These are phyloP conservation scores for Fusarium sp. DNA, from an alignment of 2,329 filamentous ascomycete species.

Conservation along the genomic window DNA sequence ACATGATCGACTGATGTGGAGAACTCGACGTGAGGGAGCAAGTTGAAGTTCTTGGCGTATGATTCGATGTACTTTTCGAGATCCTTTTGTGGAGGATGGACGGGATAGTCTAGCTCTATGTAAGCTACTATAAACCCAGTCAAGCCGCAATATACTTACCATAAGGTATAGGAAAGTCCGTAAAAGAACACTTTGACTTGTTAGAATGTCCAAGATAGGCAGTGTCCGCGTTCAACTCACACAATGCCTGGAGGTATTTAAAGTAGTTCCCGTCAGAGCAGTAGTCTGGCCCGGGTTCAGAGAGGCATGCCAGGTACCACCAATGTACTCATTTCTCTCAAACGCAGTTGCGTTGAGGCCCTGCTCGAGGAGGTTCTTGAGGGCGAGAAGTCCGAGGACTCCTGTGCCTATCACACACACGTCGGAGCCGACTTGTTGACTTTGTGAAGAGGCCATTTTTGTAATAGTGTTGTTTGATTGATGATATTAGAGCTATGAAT, in stretches of 20 bases:
- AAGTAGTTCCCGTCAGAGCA: constrained; percentile 48
- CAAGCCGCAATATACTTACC: constrained; percentile 23
- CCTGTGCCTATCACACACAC: constrained; percentile 49
- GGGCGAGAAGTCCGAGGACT: constrained; percentile 52
- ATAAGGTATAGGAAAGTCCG: constrained; percentile 51
- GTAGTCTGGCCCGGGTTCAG: constrained; percentile 50
- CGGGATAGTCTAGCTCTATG: constrained; percentile 26
- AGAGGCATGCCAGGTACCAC: constrained; percentile 58
- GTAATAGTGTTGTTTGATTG: not conserved
- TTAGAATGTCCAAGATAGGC: not conserved
- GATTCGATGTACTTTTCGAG: constrained; percentile 49
- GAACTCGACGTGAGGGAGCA: constrained; percentile 45
- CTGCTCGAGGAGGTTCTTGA: constrained; percentile 59
- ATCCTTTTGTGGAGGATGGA: constrained; percentile 44
- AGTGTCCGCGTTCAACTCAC: constrained; percentile 30
- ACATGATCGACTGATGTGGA: constrained; percentile 44
- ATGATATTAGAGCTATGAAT: not conserved
- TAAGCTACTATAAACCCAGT: not conserved
- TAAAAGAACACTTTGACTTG: constrained; percentile 44
- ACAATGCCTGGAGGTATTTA: constrained; percentile 49
- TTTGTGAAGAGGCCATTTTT: constrained; percentile 28
- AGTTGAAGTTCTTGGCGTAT: constrained; percentile 49
- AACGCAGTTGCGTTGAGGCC: constrained; percentile 57
- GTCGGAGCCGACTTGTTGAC: constrained; percentile 33
- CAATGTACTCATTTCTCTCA: constrained; percentile 55